Evolutionary conservation across 1,284 basidiomycete genomes (phyloP).

Genomic region (Fomitopsis schrenkii): DNA sequence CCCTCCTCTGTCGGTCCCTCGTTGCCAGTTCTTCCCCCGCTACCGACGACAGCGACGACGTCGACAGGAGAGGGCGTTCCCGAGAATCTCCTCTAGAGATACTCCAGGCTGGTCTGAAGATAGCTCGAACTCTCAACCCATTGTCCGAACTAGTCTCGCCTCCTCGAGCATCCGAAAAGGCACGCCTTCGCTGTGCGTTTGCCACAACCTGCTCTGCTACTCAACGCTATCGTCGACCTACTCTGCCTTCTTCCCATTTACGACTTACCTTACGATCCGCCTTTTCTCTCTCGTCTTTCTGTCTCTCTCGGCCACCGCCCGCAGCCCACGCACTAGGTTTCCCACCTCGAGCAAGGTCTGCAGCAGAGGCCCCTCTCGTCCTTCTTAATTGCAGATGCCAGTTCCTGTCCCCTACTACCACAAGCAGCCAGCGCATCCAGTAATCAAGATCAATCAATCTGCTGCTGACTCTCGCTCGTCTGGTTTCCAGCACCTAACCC

Average conservation of each 20-base stretch:
- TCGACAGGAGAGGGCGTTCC: constrained; percentile 32
- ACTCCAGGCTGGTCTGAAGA: constrained; percentile 26
- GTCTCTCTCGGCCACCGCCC: constrained; percentile 12
- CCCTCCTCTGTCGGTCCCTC: constrained; percentile 36
- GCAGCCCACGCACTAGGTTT: constrained; percentile 21
- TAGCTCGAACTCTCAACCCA: constrained; percentile 15
- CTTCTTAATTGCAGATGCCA: constrained; percentile 67
- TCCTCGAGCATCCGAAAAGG: constrained; percentile 56
- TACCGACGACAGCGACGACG: constrained; percentile 40
- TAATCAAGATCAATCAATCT: constrained; percentile 52
- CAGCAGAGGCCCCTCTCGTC: constrained; percentile 23
- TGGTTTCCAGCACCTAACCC: constrained; percentile 47
- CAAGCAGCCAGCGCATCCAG: constrained; percentile 55
- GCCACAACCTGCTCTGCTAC: constrained; percentile 44
- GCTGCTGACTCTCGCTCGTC: constrained; percentile 39
- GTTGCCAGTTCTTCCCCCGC: constrained; percentile 32
- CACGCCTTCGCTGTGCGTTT: constrained; percentile 89
- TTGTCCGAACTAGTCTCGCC: constrained; percentile 33
- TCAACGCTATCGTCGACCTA: constrained; percentile 28
- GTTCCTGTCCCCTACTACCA: constrained; percentile 67
- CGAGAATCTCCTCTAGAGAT: constrained; percentile 23
- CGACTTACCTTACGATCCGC: constrained; percentile 46
- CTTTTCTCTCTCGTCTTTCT: constrained; percentile 29
- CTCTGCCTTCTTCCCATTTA: constrained; percentile 31
- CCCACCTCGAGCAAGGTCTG: constrained; percentile 20